Percentiles rank a stretch among this genome's conserved stretches.
These are phyloP conservation scores for Alternaria panax DNA, from an alignment of 2,329 filamentous ascomycete species.

Conservation along the genomic window DNA sequence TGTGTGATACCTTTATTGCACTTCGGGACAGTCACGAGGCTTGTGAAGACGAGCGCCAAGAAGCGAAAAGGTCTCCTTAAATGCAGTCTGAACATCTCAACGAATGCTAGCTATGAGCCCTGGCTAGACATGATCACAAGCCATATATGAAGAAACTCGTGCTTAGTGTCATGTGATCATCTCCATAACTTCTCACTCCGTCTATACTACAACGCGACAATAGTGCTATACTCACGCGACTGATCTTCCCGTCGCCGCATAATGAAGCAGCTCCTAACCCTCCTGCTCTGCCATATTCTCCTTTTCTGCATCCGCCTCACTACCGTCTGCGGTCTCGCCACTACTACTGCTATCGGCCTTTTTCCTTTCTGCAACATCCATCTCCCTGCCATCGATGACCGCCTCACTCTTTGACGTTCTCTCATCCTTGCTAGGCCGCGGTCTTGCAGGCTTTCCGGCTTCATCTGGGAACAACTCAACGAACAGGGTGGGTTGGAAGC, in stretches of 20 bases:
- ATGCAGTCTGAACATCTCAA: neutral
- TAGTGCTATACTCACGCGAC: neutral
- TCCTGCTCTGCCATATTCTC: conserved; percentile 23
- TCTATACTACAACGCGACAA: neutral
- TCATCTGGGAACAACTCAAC: conserved; percentile 65
- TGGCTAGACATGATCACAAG: neutral
- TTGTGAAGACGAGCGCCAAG: too few species aligned
- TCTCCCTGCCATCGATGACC: conserved; percentile 13
- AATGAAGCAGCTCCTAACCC: conserved; percentile 13
- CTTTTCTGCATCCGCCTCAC: conserved; percentile 6
- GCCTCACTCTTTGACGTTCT: conserved; percentile 15
- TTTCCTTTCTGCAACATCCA: conserved; percentile 16
- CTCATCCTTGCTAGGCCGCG: conserved; percentile 29
- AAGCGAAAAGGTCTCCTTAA: neutral
- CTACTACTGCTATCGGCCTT: conserved; percentile 2
- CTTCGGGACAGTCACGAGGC: neutral
- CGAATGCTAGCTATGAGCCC: neutral
- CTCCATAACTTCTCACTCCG: neutral
- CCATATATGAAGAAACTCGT: too few species aligned
- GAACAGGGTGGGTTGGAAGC: conserved; percentile 68
- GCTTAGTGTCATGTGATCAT: neutral
- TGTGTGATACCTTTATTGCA: neutral
- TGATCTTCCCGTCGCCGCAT: neutral
- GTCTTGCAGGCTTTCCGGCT: conserved; percentile 40
- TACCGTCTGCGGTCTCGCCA: conserved; percentile 3